Evolutionary conservation across 805 yeast species (phyloP).

Genomic region (Jamesozyma spencerorum): DNA sequence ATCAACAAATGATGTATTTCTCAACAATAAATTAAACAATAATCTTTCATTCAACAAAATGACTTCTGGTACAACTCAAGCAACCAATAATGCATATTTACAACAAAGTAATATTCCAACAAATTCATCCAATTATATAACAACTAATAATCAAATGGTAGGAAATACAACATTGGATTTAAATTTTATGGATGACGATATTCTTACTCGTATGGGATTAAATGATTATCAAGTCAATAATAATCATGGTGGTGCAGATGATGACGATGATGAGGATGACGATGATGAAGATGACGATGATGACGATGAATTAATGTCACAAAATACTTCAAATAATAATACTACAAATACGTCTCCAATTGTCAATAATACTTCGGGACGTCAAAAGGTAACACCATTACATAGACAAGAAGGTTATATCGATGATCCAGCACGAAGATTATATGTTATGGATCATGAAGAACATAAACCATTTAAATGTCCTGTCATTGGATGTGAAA

Average conservation of each 20-base stretch:
- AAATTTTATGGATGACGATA: constrained; percentile 11
- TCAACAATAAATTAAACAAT: constrained; percentile 23
- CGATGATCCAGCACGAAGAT: constrained; percentile 92
- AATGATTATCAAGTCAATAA: constrained; percentile 3
- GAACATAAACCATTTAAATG: constrained; percentile 94
- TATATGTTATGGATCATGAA: constrained; percentile 84
- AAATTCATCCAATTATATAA: constrained; percentile 29
- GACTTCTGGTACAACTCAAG: background rate
- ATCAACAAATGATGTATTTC: constrained; percentile 84
- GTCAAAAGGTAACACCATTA: constrained; percentile 4
- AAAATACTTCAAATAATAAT: background rate
- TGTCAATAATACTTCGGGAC: background rate
- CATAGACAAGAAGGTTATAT: constrained; percentile 55
- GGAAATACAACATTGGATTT: constrained; percentile 6
- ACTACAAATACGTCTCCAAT: constrained; percentile 2
- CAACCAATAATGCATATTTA: too few species aligned
- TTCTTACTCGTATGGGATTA: constrained; percentile 7
- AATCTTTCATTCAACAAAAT: constrained; percentile 5
- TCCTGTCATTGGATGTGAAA: constrained; percentile 97
- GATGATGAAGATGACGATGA: constrained; percentile 25
- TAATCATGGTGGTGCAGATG: constrained; percentile 11
- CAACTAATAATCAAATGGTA: constrained; percentile 5
- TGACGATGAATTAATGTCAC: constrained; percentile 14
- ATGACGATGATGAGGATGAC: constrained; percentile 17
- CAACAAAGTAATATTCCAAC: constrained; percentile 33